Percentiles rank a stretch among this genome's conserved stretches.
phyloP scores from a whole-genome alignment of 768 basidiomycete species.

The Pholiota microspora region DNA sequence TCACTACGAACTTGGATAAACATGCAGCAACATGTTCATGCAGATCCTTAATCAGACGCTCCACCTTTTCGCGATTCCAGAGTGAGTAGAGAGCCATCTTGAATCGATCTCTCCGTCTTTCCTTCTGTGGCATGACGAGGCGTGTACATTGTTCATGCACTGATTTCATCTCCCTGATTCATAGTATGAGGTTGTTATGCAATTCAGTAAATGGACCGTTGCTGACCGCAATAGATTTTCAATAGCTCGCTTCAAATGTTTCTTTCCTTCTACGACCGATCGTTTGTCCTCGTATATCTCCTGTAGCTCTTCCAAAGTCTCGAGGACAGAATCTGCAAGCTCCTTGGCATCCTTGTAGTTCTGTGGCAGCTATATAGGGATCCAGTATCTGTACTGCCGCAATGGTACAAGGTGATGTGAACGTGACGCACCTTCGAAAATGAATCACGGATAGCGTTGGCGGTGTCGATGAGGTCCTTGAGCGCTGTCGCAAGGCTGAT shows the following conservation, averaged over 20 bases:
- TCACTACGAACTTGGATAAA: not conserved
- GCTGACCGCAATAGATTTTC: not conserved
- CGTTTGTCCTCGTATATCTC: not conserved
- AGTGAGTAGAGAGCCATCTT: not conserved
- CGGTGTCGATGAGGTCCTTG: not conserved
- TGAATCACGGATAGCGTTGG: not conserved
- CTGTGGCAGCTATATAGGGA: not conserved
- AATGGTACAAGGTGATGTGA: not conserved
- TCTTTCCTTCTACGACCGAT: not conserved
- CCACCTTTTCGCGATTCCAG: not conserved
- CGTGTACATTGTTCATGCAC: not conserved
- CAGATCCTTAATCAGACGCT: not conserved
- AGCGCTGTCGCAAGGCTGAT: not conserved
- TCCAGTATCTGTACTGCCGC: not conserved
- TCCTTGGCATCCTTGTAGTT: not conserved
- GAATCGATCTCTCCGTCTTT: constrained; percentile 1
- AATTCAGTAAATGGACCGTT: not conserved
- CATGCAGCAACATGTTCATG: not conserved
- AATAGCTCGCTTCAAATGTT: not conserved
- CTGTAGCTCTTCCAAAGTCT: not conserved
- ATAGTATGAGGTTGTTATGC: no score
- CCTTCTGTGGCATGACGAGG: not conserved
- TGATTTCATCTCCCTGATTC: not conserved
- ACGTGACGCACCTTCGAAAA: not conserved
- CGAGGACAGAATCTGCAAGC: not conserved